Conservation (phyloP, 352 stramenopile genomes). For the Elongisporangium prolatum region DNA sequence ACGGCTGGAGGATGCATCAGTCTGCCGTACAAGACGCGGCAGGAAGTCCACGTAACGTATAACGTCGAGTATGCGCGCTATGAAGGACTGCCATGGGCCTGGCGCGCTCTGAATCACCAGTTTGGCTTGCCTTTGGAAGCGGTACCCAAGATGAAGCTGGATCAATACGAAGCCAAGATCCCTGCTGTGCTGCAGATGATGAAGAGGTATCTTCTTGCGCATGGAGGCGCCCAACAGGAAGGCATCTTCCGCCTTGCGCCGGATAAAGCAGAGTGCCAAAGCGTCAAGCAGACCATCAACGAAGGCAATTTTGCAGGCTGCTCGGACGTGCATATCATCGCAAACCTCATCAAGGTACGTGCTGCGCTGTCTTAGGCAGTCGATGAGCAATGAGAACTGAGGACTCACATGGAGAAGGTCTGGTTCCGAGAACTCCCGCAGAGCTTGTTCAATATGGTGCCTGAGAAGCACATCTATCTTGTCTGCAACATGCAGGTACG, state of each 20-base stretch:
- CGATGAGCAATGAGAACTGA: background rate
- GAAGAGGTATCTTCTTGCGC: slow-evolving; percentile 42
- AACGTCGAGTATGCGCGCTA: slow-evolving; percentile 62
- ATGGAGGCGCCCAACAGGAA: slow-evolving; percentile 41
- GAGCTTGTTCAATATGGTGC: slow-evolving; percentile 64
- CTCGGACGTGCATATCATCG: slow-evolving; percentile 69
- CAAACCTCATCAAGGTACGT: slow-evolving; percentile 79
- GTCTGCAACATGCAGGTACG: slow-evolving; percentile 40
- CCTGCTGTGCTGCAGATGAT: slow-evolving; percentile 78
- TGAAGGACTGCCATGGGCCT: slow-evolving; percentile 64
- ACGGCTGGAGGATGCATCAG: slow-evolving; percentile 40
- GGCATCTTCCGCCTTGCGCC: slow-evolving; percentile 79
- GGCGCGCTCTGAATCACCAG: slow-evolving; percentile 62
- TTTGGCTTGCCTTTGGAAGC: slow-evolving; percentile 67
- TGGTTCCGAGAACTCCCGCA: slow-evolving; percentile 80
- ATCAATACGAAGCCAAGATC: slow-evolving; percentile 59
- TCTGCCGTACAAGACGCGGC: slow-evolving; percentile 54
- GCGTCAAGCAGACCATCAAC: slow-evolving; percentile 68
- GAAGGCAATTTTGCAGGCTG: slow-evolving; percentile 52
- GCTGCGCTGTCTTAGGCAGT: background rate
- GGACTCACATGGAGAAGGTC: slow-evolving; percentile 24
- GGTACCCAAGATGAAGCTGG: slow-evolving; percentile 50
- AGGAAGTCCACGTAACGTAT: slow-evolving; percentile 75
- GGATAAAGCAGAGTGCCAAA: slow-evolving; percentile 48
- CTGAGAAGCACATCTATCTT: slow-evolving; percentile 53